These are phyloP conservation scores for Mycena amicta DNA, from an alignment of 768 basidiomycete species.

Conservation along the genomic window DNA sequence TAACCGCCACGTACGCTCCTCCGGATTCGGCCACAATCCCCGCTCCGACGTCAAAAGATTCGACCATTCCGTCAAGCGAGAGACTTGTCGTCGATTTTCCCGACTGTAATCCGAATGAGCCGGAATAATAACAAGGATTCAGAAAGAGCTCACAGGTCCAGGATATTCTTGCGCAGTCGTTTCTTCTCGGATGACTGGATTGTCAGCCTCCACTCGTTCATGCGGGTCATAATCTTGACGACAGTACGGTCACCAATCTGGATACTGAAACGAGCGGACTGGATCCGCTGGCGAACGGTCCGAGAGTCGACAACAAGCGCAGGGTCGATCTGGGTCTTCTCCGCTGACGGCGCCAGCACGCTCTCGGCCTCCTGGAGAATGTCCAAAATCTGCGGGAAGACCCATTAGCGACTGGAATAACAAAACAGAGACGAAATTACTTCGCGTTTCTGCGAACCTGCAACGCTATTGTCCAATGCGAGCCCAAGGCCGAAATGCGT, in stretches of 20 bases:
- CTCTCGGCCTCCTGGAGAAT: constrained; percentile 55
- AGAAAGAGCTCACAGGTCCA: constrained; percentile 64
- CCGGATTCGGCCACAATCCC: constrained; percentile 75
- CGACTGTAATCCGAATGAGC: constrained; percentile 53
- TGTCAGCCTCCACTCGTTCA: constrained; percentile 73
- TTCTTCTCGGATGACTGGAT: constrained; percentile 72
- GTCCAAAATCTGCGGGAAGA: constrained; percentile 53
- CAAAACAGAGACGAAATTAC: constrained; percentile 42
- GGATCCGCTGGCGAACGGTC: constrained; percentile 52
- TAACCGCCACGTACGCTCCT: constrained; percentile 65
- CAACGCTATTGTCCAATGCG: constrained; percentile 63
- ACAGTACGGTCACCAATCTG: constrained; percentile 65
- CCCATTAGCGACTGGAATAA: neutral
- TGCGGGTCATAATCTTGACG: constrained; percentile 61
- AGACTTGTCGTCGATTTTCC: constrained; percentile 74
- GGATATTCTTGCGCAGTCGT: constrained; percentile 64
- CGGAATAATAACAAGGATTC: neutral
- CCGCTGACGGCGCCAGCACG: constrained; percentile 50
- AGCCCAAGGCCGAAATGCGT: constrained; percentile 70
- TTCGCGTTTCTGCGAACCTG: constrained; percentile 71
- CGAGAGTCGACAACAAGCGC: constrained; percentile 53
- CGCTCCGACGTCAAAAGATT: constrained; percentile 70
- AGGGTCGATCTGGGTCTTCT: constrained; percentile 56
- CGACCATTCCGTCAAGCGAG: constrained; percentile 61
- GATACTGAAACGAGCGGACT: constrained; percentile 60